Base-by-base conservation (phyloP, 176 grass and related monocot species). In the Musa acuminata region DNA sequence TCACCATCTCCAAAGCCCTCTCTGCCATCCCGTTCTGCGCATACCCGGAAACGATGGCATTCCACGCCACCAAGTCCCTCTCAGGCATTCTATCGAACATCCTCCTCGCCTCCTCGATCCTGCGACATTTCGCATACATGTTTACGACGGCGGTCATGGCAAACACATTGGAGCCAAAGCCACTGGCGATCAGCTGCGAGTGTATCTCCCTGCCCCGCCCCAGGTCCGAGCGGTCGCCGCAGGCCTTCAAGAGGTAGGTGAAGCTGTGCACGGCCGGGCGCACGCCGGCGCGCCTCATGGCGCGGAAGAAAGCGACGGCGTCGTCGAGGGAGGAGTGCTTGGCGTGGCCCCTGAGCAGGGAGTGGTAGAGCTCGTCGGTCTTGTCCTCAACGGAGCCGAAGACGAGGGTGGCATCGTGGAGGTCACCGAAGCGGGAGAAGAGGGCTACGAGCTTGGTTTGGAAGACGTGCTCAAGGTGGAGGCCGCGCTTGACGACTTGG, bases 61-160 rank as follows among this genome's bases (percentile, higher is more conserved):
- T 91, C 85, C 85, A 87, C 2, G 89, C 79, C 62, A 83, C 85
- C 29, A 78, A 20, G 74, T 91, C 76, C 70, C 77, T 49, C 51
- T 60, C 27, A 6, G 77, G 83, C 80, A 91, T 87, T 49, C 74
- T 78, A 57, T 87, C 83, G 77, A 91, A 87, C 85, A 87, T 51
- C 29, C 35, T 76, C 14, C 74, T 64, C 27, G 74, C 74, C 9
- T 76, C 57, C 1, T 63, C 29, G 24, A 64, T 64, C 59, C 59
- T 51, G 35, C 74, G 74, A 13, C 74, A 76, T 24, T 76, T 76
- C 6, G 74, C 74, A 14, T 64, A 76, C 74, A 76, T 76, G n/a
- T 76, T 76, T 19, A 76, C 59, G 59, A 76, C 74, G 1, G 74
- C 58, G 20, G 74, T 76, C 74, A 76, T 63, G 19, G 74, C 59